A percentile compares a stretch with the other conserved stretches of the same genome.
phyloP scores from a whole-genome alignment of 306 rosid species.

The Gastrolobium bilobum region DNA sequence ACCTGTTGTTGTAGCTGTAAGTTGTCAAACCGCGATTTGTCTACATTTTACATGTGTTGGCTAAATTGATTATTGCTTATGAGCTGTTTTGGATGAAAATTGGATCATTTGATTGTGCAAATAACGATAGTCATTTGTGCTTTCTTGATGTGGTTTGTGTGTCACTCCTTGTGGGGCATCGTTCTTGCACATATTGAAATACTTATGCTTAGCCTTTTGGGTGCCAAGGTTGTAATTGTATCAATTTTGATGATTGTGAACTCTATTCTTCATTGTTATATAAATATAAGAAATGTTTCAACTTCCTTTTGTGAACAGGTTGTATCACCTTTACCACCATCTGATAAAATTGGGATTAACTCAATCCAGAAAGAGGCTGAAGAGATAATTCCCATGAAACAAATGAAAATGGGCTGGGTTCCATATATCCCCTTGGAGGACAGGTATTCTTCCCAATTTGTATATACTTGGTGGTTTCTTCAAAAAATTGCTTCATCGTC shows the following conservation, averaged over 20 bases:
- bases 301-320: slow-evolving; percentile 50
- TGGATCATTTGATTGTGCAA: neutral
- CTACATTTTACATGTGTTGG: slow-evolving; percentile 20
- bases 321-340: slow-evolving; percentile 84
- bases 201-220: neutral
- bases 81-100: neutral
- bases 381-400: slow-evolving; percentile 86
- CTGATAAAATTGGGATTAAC: slow-evolving; percentile 79
- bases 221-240: slow-evolving; percentile 15
- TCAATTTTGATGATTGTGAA: neutral
- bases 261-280: neutral
- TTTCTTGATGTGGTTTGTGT: neutral
- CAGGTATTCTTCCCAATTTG: slow-evolving; percentile 41
- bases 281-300: neutral
- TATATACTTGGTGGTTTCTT: slow-evolving; percentile 3
- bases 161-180: neutral
- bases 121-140: neutral
- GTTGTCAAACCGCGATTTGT: slow-evolving; percentile 43
- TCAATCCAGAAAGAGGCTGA: slow-evolving; percentile 85
- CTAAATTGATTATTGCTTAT: slow-evolving; percentile 2
- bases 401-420: slow-evolving; percentile 94
- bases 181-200: neutral
- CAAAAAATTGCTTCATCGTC: neutral
- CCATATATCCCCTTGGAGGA: slow-evolving; percentile 76
- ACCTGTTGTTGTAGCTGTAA: slow-evolving; percentile 80